Conservation (phyloP, 345 rosid genomes). For the Balakata baccata region DNA sequence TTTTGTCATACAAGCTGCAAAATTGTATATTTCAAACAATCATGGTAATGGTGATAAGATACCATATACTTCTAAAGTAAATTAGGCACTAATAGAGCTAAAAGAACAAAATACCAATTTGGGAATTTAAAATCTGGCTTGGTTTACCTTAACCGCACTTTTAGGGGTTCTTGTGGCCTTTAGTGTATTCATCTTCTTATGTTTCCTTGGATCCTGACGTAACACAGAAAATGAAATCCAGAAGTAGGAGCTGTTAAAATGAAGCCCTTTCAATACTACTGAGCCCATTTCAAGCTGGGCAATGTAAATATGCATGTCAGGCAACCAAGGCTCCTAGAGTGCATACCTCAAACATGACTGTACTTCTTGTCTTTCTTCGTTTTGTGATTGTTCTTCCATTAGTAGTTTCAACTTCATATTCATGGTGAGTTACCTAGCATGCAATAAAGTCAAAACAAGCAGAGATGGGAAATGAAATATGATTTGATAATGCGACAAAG, state of each 20-base stretch:
- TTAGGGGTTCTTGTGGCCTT: conserved; percentile 46
- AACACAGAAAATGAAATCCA: conserved; percentile 20
- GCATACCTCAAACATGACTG: conserved; percentile 73
- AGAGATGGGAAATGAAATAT: neutral
- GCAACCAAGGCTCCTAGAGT: neutral
- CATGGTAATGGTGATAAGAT: neutral
- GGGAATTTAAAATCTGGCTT: neutral
- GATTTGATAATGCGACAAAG: neutral
- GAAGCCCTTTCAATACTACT: neutral
- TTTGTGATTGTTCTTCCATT: conserved; percentile 65
- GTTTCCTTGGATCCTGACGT: conserved; percentile 60
- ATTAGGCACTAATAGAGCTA: neutral
- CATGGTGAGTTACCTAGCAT: conserved; percentile 65
- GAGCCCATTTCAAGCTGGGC: neutral
- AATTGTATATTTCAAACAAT: neutral
- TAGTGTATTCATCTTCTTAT: conserved; percentile 49
- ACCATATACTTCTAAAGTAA: neutral
- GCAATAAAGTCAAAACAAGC: conserved; percentile 9
- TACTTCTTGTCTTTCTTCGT: conserved; percentile 60
- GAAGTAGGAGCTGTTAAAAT: conserved; percentile 2
- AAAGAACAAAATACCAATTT: neutral
- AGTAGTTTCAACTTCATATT: conserved; percentile 64
- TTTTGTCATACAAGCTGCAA: neutral
- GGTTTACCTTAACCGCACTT: conserved; percentile 38
- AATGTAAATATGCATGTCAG: conserved; percentile 1